A percentile compares a stretch with the other conserved stretches of the same genome.
These are phyloP conservation scores for Daldinia sp. DNA, from an alignment of 2,329 filamentous ascomycete species.

Conservation along the genomic window DNA sequence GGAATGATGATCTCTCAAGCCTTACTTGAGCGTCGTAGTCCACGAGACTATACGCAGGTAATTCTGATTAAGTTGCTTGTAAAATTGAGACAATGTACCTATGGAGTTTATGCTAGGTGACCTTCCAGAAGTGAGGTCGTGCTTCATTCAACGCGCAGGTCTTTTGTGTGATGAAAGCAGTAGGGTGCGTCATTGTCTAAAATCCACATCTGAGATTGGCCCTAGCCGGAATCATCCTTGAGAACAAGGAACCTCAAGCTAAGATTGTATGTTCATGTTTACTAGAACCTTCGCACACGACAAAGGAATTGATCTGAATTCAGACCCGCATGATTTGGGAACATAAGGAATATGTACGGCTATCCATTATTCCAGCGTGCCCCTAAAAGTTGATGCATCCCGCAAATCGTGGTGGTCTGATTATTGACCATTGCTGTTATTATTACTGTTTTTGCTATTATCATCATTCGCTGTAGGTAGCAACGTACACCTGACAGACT, in stretches of 20 bases:
- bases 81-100: neutral
- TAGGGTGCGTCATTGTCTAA: neutral
- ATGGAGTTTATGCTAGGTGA: neutral
- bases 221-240: constrained; percentile 17
- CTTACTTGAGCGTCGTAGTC: neutral
- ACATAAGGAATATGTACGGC: constrained; percentile 10
- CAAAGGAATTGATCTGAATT: constrained; percentile 33
- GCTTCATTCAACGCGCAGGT: neutral
- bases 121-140: neutral
- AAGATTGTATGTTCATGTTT: neutral
- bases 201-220: neutral
- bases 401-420: neutral
- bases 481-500: neutral
- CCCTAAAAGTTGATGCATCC: constrained; percentile 24
- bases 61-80: neutral
- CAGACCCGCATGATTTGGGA: constrained; percentile 17
- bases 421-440: neutral
- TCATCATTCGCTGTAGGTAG: neutral
- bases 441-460: neutral
- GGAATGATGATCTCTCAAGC: neutral
- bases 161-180: constrained; percentile 23
- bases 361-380: constrained; percentile 7
- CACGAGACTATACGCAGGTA: neutral
- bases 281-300: neutral
- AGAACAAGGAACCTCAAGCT: constrained; percentile 13